Evolutionary conservation across 495 filamentous ascomycete genomes (phyloP), one percentile per base, ranked within the genome.

Genomic region (Hypoxylon subgilvum): DNA sequence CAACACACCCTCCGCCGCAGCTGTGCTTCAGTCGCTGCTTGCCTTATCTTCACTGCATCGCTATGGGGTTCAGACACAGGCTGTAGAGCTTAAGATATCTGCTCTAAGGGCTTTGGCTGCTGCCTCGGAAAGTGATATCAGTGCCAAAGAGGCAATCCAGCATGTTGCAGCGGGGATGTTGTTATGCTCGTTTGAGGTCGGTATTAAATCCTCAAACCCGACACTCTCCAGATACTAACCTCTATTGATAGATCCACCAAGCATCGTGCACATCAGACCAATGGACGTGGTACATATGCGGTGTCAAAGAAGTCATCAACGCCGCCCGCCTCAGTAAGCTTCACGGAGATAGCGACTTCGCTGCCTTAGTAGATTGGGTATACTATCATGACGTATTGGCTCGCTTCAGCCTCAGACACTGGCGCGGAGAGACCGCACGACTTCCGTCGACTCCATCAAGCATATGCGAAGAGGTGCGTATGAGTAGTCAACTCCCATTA

Each of bases 151-250:
- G 38, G 68, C 68, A 6, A 62, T 65, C 12, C 71, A 73, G 36
- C 73, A 75, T 55, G 61, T 74, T 43, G 73, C 73, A 19, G 49
- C 73, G 6, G 64, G 61, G 5, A 73, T 75, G 73, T 38, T 75
- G 8, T 48, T 75, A 27, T 69, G 68, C 43, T 69, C 68, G 8
- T 70, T 71, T 28, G 72, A 75, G 65, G 72, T 72, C 25, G 23
- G 52, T 47, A 8, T 8, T 9, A 19, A 31, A 2, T 12, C 21
- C 18, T 2, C 23, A n/a, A n/a, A n/a, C n/a, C 16, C 3, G 16
- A 36, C 39, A 6, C 18, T 14, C 19, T 23, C 8, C 9, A n/a
- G 10, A 5, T n/a, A 6, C 27, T 13, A 16, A 40, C 8, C 23
- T 10, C 14, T 12, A 27, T 2, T 9, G n/a, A 8, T 27, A 62